phyloP scores from a whole-genome alignment of 83 land plant species.

The Diphasiastrum complanatum region DNA sequence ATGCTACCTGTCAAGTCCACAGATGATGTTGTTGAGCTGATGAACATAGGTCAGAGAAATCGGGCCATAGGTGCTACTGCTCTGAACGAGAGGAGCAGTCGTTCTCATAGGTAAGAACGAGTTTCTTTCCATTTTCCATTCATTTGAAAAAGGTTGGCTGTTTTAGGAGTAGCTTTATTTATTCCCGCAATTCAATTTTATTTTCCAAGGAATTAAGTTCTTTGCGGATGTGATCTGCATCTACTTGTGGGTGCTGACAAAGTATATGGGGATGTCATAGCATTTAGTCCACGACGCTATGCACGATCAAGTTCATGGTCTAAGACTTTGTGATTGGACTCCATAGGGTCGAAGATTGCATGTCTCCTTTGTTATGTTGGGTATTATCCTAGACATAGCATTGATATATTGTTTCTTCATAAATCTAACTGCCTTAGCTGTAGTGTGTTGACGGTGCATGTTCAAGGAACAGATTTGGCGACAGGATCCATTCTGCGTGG shows the following conservation, averaged over 20 bases:
- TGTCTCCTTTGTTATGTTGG: too few relatives aligned
- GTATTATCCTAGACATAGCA: too few relatives aligned
- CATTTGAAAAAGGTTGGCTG: neutral
- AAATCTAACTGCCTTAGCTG: too few relatives aligned
- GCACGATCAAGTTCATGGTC: too few relatives aligned
- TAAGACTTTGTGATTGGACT: too few relatives aligned
- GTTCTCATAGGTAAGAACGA: constrained; percentile 72
- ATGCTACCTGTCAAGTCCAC: constrained; percentile 73
- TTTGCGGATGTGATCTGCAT: too few relatives aligned
- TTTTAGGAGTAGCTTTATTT: neutral
- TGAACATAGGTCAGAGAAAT: constrained; percentile 73
- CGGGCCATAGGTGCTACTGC: constrained; percentile 93
- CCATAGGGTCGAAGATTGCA: too few relatives aligned
- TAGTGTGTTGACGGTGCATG: constrained; percentile 94
- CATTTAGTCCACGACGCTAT: too few relatives aligned
- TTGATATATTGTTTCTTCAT: too few relatives aligned
- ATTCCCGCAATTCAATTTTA: neutral
- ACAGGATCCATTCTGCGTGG: constrained; percentile 79
- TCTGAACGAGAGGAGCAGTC: constrained; percentile 84
- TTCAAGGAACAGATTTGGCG: constrained; percentile 75
- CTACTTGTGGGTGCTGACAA: too few relatives aligned
- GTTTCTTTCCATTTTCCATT: neutral
- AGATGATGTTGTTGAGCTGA: constrained; percentile 68
- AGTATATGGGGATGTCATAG: too few relatives aligned
- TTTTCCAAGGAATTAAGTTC: too few relatives aligned